Percentiles rank a stretch among this genome's conserved stretches.
Conservation (phyloP, 352 stramenopile species). For the Plasmopara halstedii region DNA sequence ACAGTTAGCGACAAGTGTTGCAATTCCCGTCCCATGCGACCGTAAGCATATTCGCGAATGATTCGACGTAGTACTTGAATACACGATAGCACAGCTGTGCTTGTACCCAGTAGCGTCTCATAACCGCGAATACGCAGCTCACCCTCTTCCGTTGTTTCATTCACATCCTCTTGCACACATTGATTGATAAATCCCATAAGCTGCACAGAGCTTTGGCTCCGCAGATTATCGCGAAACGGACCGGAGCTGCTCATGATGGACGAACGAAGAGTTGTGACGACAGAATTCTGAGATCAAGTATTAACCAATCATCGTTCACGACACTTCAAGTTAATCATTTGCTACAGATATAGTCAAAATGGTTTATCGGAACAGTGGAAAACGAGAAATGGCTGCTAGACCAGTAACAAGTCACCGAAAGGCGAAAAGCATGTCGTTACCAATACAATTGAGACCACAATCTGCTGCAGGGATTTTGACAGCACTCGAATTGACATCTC, state of each 20-base stretch:
- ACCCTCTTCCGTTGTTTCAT: constrained; percentile 51
- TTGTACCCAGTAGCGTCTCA: constrained; percentile 61
- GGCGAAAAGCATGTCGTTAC: constrained; percentile 6
- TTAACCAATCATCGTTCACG: not conserved
- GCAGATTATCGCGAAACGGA: constrained; percentile 21
- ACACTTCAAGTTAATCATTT: constrained; percentile 11
- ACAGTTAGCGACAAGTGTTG: constrained; percentile 83
- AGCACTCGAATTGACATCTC: constrained; percentile 3
- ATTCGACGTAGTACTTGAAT: constrained; percentile 78
- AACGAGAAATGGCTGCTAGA: constrained; percentile 8
- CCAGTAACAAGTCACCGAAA: constrained; percentile 15
- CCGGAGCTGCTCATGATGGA: constrained; percentile 2
- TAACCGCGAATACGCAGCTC: constrained; percentile 69
- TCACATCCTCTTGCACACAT: constrained; percentile 29
- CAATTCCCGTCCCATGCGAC: constrained; percentile 70
- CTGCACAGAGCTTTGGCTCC: constrained; percentile 78
- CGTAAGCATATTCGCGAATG: constrained; percentile 81
- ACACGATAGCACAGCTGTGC: constrained; percentile 64
- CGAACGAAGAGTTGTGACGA: not conserved
- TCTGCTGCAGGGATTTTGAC: constrained; percentile 26
- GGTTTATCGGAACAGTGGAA: constrained; percentile 5
- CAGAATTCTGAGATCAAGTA: constrained; percentile 3
- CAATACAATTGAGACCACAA: constrained; percentile 30
- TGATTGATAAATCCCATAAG: constrained; percentile 77
- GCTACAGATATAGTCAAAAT: not conserved